Base-by-base conservation (phyloP, 768 basidiomycete species). In the Leccinum pellstonianum region DNA sequence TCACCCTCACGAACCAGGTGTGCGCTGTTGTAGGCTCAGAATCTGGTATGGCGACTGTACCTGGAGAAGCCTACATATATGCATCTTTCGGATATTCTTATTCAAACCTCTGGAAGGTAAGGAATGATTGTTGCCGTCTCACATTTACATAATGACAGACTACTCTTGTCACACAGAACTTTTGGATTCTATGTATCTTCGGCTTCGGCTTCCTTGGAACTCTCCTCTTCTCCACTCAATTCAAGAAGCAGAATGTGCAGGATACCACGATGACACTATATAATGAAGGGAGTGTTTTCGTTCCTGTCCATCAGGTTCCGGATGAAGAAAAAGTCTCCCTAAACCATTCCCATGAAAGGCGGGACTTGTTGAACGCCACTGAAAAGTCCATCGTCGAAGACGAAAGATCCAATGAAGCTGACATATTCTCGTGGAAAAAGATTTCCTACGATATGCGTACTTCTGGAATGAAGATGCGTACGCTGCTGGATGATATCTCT, bases 371-470 rank as follows among this genome's bases (percentile, higher is more conserved):
- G 3, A 27, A 33, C 10, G 11, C 21, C 5, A 2, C 25, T 2
- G 19, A 63, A 11, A 4, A 17, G 10, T 5, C 27, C 4, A 8
- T 38, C 7, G 7, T 48, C 19, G 3, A 35, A 12, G 14, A 19
- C 0, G 80, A 77, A 62, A 46, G 21, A 8, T 19, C 52, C 17
- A 48, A 2, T n/a, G 25, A 3, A 75, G 74, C 69, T 19, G 79
- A 87, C 60, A 77, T 87, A 3, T 94, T 95, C 74, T 90, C 92
- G 1, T 95, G 91, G 91, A 80, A 84, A 54, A 76, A 86, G 58
- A 65, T 93, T 50, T 76, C 78, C 58, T 95, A 94, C 70, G 80
- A 79, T 51, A 85, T 93, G 1, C 79, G 82, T 2, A 65, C 74
- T 49, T 55, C 62, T 1, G 67, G 68, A 41, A 71, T 70, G 11